phyloP scores from a whole-genome alignment of 73 alveolate species.

The Stentor roeselii region DNA sequence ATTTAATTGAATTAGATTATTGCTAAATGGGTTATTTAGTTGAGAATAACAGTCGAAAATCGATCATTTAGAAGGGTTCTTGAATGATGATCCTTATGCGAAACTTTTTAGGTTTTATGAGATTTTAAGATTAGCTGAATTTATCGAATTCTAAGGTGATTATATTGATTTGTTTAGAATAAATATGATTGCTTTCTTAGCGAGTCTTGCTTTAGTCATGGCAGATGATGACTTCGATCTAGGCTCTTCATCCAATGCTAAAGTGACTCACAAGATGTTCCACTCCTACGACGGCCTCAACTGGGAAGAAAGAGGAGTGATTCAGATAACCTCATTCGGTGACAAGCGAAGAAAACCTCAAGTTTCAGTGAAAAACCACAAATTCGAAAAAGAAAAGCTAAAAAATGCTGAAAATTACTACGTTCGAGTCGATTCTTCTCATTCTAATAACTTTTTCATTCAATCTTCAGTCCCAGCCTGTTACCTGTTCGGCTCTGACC shows the following conservation, averaged over 20 bases:
- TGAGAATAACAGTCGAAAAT: too few relatives aligned
- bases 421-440: background rate
- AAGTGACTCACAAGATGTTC: background rate
- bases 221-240: constrained; percentile 16
- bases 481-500: background rate
- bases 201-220: background rate
- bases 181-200: background rate
- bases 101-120: background rate
- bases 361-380: constrained; percentile 10
- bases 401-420: background rate
- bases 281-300: constrained; percentile 18
- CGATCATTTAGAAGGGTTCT: background rate
- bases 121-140: too few relatives aligned
- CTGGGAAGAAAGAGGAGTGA: constrained; percentile 26
- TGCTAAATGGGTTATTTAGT: too few relatives aligned
- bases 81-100: background rate
- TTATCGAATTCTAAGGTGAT: too few relatives aligned
- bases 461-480: background rate
- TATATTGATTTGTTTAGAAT: too few relatives aligned
- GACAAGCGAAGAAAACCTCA: constrained; percentile 18
- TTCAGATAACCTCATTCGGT: background rate
- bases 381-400: constrained; percentile 20
- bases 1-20: too few relatives aligned
- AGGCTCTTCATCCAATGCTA: background rate
- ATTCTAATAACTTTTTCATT: background rate